Evolutionary conservation across 2,329 filamentous ascomycete genomes (phyloP).

Genomic region (Epichloe hybrida): DNA sequence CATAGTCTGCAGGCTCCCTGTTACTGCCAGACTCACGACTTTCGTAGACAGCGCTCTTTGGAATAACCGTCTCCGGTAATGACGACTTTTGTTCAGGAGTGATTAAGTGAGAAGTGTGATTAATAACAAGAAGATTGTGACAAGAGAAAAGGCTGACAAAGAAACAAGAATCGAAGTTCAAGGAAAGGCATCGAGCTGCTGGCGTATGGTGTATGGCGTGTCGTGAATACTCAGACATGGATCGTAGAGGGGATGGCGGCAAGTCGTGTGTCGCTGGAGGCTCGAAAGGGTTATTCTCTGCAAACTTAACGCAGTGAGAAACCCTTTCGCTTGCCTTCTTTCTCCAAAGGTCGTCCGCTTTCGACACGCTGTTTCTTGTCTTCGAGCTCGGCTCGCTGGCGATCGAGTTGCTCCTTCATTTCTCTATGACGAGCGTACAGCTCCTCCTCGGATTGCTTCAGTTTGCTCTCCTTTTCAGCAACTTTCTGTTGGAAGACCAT

Average conservation of each 20-base stretch:
- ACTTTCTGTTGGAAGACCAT: constrained; percentile 99
- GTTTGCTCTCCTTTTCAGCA: constrained; percentile 96
- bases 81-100: constrained; percentile 21
- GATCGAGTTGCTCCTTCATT: constrained; percentile 99
- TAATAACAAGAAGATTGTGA: constrained; percentile 20
- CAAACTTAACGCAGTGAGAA: constrained; percentile 86
- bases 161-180: constrained; percentile 31
- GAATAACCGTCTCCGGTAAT: constrained; percentile 15
- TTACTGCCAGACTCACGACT: constrained; percentile 18
- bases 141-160: constrained; percentile 21
- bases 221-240: constrained; percentile 45
- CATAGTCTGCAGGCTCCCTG: constrained; percentile 16
- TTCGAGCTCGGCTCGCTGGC: constrained; percentile 86
- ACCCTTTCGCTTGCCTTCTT: constrained; percentile 97
- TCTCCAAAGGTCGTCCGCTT: constrained; percentile 87
- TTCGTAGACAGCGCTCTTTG: constrained; percentile 22
- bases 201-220: constrained; percentile 43
- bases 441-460: constrained; percentile 99
- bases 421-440: constrained; percentile 94
- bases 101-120: constrained; percentile 25
- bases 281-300: constrained; percentile 2
- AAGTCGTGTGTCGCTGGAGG: constrained; percentile 2
- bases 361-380: constrained; percentile 97
- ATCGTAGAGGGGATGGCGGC: constrained; percentile 25
- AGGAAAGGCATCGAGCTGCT: constrained; percentile 42